phyloP scores from a whole-genome alignment of 1,284 basidiomycete species.

The Cutaneotrichosporon cutaneum region DNA sequence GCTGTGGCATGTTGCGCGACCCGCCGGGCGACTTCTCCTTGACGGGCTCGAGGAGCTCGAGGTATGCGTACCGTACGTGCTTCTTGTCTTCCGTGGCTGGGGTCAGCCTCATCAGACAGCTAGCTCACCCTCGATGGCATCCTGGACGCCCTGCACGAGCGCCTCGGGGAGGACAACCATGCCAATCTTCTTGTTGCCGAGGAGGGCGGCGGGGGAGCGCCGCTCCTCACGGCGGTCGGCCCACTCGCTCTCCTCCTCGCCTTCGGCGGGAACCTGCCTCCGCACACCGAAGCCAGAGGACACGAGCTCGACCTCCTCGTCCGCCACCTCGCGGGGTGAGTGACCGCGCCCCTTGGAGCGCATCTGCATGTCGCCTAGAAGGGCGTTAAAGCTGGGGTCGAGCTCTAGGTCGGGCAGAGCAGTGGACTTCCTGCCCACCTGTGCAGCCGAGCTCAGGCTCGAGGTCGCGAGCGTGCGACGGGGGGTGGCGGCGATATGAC shows the following conservation, averaged over 20 bases:
- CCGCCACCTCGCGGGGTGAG: background rate
- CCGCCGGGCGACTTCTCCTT: conserved; percentile 16
- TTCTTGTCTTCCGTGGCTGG: conserved; percentile 25
- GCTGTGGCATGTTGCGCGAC: conserved; percentile 21
- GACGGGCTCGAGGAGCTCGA: conserved; percentile 25
- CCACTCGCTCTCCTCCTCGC: conserved; percentile 7
- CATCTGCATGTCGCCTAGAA: conserved; percentile 14
- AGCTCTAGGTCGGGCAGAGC: conserved; percentile 6
- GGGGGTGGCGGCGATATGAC: too few species aligned
- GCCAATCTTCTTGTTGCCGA: conserved; percentile 71
- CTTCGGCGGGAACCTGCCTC: background rate
- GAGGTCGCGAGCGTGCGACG: background rate
- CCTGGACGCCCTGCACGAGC: conserved; percentile 54
- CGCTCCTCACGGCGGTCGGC: conserved; percentile 49
- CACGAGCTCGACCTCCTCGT: background rate
- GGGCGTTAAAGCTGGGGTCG: conserved; percentile 16
- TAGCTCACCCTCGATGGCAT: conserved; percentile 46
- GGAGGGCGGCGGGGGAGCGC: conserved; percentile 75
- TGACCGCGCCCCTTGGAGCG: background rate
- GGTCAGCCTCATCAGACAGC: background rate
- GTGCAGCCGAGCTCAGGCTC: background rate
- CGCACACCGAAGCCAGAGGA: background rate
- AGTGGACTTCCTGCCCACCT: background rate
- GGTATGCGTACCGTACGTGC: conserved; percentile 31
- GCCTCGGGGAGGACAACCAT: conserved; percentile 67